Evolutionary conservation across 108 stramenopile species (phyloP).

Genomic region (Fragilaria radians): DNA sequence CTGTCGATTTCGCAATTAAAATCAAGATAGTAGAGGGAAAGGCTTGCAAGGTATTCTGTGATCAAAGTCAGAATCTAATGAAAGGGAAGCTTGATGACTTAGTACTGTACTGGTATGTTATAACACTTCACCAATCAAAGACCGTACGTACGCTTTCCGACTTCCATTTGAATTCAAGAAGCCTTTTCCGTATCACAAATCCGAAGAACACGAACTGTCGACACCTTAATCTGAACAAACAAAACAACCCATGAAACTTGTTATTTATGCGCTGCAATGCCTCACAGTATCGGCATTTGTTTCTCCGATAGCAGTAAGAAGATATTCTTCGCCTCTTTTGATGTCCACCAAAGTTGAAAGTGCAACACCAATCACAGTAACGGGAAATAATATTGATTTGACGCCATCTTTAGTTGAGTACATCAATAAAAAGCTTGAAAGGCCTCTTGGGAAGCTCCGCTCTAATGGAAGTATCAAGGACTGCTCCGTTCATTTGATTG

Average conservation of each 20-base stretch:
- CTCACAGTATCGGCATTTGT: not conserved
- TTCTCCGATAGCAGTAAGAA: not conserved
- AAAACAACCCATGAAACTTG: not conserved
- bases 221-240: too few species aligned
- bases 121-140: too few species aligned
- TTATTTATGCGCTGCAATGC: not conserved
- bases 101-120: too few species aligned
- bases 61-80: too few species aligned
- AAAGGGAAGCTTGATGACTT: too few species aligned
- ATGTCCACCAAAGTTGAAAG: constrained; percentile 34
- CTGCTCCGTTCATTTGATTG: constrained; percentile 75
- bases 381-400: constrained; percentile 81
- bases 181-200: too few species aligned
- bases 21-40: too few species aligned
- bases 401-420: constrained; percentile 71
- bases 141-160: too few species aligned
- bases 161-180: too few species aligned
- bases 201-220: too few species aligned
- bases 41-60: too few species aligned
- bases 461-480: constrained; percentile 43
- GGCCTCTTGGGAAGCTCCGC: constrained; percentile 62
- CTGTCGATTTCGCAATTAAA: too few species aligned
- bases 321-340: constrained; percentile 4
- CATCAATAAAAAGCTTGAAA: constrained; percentile 67
- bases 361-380: constrained; percentile 54